Base-by-base conservation (phyloP, 768 basidiomycete species). In the Boletus rex-veris region DNA sequence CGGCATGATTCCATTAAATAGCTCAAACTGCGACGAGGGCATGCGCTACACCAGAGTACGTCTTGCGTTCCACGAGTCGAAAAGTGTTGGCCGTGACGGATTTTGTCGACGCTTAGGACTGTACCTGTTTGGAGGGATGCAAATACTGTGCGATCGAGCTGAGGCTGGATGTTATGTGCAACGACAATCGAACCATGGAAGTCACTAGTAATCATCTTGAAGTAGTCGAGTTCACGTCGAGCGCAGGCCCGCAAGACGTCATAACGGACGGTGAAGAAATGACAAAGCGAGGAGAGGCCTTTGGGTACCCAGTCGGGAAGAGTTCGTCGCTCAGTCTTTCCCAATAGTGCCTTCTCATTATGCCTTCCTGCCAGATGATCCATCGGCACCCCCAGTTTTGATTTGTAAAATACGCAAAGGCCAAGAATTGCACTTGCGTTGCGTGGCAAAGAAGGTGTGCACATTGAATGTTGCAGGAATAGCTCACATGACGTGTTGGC, bases 361-460 rank as follows among this genome's bases (percentile, higher is more conserved):
- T 53, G n/a, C 2, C 53, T 3, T 19, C 21, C 30, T 19, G 19
- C 19, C 58, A 90, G 89, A 80, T 55, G 85, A 90, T 26, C 77
- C 80, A 35, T 76, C 74, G 31, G 69, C 74, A 6, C 71, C 81
- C 16, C 92, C 92, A 1, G 85, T 97, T 42, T 73, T 98, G 41
- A 84, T 98, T 18, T 90, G 89, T 59, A 96, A 95, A 71, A 86
- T 98, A 37, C 86, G 92, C 42, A 93, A 92, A 73, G 94, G 94
- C 0, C 97, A 99, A 71, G 92, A 94, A 68, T 74, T 99, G 26
- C 87, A 82, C 64, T 63, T 95, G 52, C 78, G 80, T 39, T 98
- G 96, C 67, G 83, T 87, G 43, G 97, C 95, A 5, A 93, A 94
- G 73, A 98, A 97, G 83, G 95, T 91, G 49, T n/a, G 75, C 58